A percentile compares a stretch with the other conserved stretches of the same genome.
Conservation (phyloP, 2,329 filamentous ascomycete genomes). For the Fusarium nygamai region DNA sequence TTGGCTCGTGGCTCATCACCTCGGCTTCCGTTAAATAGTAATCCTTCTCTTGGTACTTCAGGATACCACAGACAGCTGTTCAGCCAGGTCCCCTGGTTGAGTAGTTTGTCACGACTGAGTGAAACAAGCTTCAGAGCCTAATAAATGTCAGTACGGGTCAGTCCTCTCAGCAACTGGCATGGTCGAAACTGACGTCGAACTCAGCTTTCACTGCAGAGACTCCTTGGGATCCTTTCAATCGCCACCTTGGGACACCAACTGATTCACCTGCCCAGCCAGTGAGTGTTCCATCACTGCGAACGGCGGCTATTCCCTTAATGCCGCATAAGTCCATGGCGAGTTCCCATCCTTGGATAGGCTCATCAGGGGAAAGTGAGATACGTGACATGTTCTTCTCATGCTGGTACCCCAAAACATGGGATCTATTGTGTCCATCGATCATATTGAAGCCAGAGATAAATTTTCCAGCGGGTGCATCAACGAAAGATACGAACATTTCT, state of each 20-base stretch:
- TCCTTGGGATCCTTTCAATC: background rate
- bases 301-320: background rate
- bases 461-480: background rate
- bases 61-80: background rate
- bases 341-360: background rate
- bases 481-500: constrained; percentile 11
- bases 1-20: background rate
- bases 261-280: background rate
- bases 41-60: background rate
- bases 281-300: background rate
- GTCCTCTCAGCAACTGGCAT: accelerated
- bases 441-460: constrained; percentile 17
- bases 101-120: accelerated
- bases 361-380: background rate
- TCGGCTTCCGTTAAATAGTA: background rate
- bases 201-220: background rate
- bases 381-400: background rate
- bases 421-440: background rate
- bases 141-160: accelerated
- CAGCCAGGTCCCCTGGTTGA: background rate
- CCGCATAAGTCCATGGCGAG: background rate
- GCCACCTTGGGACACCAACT: background rate
- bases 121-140: background rate
- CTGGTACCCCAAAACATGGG: background rate
- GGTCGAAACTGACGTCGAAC: background rate